Evolutionary conservation across 768 basidiomycete genomes (phyloP).

Genomic region (Fomitopsis pulvina): DNA sequence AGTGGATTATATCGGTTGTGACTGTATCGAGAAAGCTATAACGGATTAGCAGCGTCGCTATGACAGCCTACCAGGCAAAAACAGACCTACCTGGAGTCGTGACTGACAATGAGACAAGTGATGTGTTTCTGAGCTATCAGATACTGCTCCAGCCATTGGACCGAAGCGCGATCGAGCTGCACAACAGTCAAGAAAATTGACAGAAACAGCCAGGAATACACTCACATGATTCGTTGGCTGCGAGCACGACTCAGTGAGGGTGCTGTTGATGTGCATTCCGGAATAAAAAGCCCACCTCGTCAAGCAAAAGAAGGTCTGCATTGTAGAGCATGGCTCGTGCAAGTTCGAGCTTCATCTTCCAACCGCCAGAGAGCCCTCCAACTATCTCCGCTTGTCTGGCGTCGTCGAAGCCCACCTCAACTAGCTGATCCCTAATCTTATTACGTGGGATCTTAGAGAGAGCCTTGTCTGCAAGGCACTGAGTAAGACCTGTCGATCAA

Average conservation of each 20-base stretch:
- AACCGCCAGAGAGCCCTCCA: conserved; percentile 90
- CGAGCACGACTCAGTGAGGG: conserved; percentile 12
- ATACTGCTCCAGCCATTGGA: conserved; percentile 89
- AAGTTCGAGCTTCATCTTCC: conserved; percentile 99
- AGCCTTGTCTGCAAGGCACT: conserved; percentile 48
- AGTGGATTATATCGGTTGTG: conserved; percentile 96
- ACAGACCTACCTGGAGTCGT: conserved; percentile 80
- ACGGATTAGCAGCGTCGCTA: background rate
- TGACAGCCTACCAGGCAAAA: background rate
- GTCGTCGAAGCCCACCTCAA: conserved; percentile 90
- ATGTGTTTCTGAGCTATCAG: conserved; percentile 74
- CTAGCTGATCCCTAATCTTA: conserved; percentile 73
- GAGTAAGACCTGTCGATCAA: background rate
- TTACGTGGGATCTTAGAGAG: conserved; percentile 54
- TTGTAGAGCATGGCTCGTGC: conserved; percentile 96
- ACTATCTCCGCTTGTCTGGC: conserved; percentile 78
- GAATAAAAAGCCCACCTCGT: conserved; percentile 59
- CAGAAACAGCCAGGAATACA: conserved; percentile 11
- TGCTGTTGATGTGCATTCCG: background rate
- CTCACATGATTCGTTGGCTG: conserved; percentile 89
- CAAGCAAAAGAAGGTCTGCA: conserved; percentile 77
- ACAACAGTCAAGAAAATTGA: conserved; percentile 7
- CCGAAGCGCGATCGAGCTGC: conserved; percentile 77
- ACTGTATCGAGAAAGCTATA: conserved; percentile 87
- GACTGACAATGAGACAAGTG: conserved; percentile 91